Percentiles rank a stretch among this genome's conserved stretches.
These are phyloP conservation scores for Trichophyton mentagrophytes DNA, from an alignment of 2,329 filamentous ascomycete genomes.

Conservation along the genomic window DNA sequence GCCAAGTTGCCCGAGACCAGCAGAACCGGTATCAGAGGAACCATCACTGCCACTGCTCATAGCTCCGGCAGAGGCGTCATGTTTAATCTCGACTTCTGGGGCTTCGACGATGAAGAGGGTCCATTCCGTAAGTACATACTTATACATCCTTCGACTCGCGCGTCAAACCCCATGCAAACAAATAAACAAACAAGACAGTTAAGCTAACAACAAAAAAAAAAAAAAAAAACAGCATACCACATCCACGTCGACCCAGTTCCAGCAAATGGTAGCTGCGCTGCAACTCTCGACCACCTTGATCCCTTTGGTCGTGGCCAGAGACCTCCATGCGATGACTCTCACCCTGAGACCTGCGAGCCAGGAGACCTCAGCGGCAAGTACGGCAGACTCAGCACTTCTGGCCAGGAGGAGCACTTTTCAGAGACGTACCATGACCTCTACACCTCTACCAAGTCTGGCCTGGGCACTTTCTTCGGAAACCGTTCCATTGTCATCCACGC, in stretches of 20 bases:
- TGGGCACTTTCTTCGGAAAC: constrained; percentile 41
- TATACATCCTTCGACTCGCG: no score
- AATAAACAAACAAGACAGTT: not conserved
- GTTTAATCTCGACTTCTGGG: constrained; percentile 44
- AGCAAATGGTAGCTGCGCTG: constrained; percentile 56
- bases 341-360: constrained; percentile 56
- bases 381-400: constrained; percentile 44
- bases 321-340: constrained; percentile 44
- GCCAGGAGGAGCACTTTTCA: constrained; percentile 21
- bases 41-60: constrained; percentile 36
- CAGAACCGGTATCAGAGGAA: constrained; percentile 45
- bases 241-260: constrained; percentile 55
- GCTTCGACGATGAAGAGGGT: constrained; percentile 42
- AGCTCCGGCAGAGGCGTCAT: constrained; percentile 43
- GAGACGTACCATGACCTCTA: constrained; percentile 37
- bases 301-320: constrained; percentile 53
- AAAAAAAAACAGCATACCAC: constrained; percentile 47
- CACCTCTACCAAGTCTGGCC: constrained; percentile 31
- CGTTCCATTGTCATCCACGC: constrained; percentile 42
- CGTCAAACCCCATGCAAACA: not conserved
- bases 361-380: constrained; percentile 67
- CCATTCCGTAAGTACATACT: constrained; percentile 33
- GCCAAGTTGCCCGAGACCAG: constrained; percentile 44
- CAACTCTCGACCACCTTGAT: constrained; percentile 56
- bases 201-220: not conserved